These are phyloP conservation scores for Brassica hybrid DNA, from an alignment of 441 rosid species.

Conservation along the genomic window DNA sequence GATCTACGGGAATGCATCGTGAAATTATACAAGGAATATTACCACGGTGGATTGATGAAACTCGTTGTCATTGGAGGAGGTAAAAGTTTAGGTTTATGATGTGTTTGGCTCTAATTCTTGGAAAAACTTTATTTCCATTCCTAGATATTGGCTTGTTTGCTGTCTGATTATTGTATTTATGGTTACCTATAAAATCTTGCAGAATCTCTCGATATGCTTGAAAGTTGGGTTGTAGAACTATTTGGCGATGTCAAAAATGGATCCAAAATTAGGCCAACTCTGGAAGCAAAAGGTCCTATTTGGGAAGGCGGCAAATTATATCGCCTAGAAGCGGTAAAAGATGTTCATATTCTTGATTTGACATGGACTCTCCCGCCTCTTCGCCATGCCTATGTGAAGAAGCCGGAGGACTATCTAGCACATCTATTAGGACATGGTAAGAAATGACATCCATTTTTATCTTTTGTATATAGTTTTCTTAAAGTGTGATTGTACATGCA, in stretches of 20 bases:
- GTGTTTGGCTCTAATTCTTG: conserved; percentile 13
- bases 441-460: conserved; percentile 28
- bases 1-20: conserved; percentile 72
- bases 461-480: conserved; percentile 7
- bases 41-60: conserved; percentile 93
- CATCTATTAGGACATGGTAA: conserved; percentile 95
- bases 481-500: conserved; percentile 12
- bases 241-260: conserved; percentile 71
- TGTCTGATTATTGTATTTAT: conserved; percentile 22
- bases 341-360: conserved; percentile 84
- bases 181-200: conserved; percentile 40
- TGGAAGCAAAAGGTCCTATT: conserved; percentile 67
- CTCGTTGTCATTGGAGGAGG: conserved; percentile 98
- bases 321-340: conserved; percentile 90
- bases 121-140: neutral
- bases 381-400: conserved; percentile 83
- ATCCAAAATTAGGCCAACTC: conserved; percentile 62
- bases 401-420: conserved; percentile 94
- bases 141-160: neutral
- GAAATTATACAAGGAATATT: conserved; percentile 44
- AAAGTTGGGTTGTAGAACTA: conserved; percentile 87
- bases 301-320: conserved; percentile 84
- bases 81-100: conserved; percentile 33
- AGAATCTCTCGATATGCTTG: conserved; percentile 89
- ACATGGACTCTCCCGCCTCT: conserved; percentile 94